A percentile compares a stretch with the other conserved stretches of the same genome.
Conservation (phyloP, 1,284 basidiomycete species). For the Schizopora paradoxa region DNA sequence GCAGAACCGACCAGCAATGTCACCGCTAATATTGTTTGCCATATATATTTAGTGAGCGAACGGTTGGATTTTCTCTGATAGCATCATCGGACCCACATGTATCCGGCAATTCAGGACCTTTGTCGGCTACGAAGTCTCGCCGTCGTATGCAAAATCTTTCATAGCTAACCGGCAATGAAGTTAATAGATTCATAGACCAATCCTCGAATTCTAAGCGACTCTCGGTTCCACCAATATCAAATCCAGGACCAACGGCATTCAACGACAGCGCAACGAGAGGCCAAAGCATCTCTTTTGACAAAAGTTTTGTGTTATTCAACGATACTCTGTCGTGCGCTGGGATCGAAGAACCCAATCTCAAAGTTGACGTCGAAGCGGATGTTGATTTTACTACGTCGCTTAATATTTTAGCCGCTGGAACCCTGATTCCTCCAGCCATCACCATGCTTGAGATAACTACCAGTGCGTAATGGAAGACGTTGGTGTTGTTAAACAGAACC, state of each 20-base stretch:
- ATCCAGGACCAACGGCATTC: too few relatives aligned
- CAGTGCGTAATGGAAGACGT: conserved; percentile 23
- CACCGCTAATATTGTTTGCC: not conserved
- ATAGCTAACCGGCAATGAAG: too few relatives aligned
- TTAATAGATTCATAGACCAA: too few relatives aligned
- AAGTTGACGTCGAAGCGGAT: conserved; percentile 37
- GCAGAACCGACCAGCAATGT: not conserved
- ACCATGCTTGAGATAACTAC: conserved; percentile 29
- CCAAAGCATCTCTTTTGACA: conserved; percentile 30
- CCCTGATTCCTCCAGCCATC: conserved; percentile 37
- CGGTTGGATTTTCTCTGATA: too few relatives aligned
- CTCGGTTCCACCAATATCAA: conserved; percentile 22
- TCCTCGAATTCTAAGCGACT: too few relatives aligned
- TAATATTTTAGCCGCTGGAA: conserved; percentile 40
- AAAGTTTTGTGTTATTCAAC: conserved; percentile 37
- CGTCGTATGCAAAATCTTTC: too few relatives aligned
- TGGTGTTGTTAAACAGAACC: not conserved
- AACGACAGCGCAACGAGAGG: conserved; percentile 27
- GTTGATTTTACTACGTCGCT: conserved; percentile 32
- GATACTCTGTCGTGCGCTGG: conserved; percentile 35
- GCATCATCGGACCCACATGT: too few relatives aligned
- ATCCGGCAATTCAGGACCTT: too few relatives aligned
- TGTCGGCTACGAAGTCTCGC: too few relatives aligned
- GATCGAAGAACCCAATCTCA: conserved; percentile 30
- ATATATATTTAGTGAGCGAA: too few relatives aligned